phyloP scores from a whole-genome alignment of 257 asterid genomes.

The Echites panduratus region DNA sequence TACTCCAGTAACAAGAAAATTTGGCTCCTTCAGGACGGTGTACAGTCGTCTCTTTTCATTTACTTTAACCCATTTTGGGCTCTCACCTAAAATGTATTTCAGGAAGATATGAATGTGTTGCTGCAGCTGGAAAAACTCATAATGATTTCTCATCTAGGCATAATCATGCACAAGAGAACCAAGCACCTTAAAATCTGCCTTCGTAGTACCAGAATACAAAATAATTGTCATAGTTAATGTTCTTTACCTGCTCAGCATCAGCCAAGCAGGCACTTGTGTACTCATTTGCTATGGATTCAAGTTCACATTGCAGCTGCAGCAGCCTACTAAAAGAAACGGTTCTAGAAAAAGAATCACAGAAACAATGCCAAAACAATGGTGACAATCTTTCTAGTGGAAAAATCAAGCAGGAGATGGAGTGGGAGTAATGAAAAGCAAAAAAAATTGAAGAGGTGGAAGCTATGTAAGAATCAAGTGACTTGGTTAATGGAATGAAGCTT shows the following conservation, averaged over 20 bases:
- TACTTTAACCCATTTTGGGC: slow-evolving; percentile 56
- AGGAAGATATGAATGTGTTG: background rate
- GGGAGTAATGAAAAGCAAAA: background rate
- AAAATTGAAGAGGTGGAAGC: background rate
- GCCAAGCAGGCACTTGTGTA: background rate
- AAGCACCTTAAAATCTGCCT: background rate
- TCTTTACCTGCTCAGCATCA: no score
- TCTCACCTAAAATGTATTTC: slow-evolving; percentile 30
- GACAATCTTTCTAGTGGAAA: background rate
- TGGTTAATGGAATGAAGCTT: background rate
- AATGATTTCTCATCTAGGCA: background rate
- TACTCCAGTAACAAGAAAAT: slow-evolving; percentile 59
- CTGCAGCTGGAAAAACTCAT: background rate
- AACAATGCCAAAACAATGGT: background rate
- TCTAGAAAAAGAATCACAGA: background rate
- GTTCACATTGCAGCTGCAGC: background rate
- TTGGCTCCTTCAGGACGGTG: slow-evolving; percentile 55
- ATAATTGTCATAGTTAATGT: background rate
- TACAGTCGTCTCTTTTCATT: slow-evolving; percentile 67
- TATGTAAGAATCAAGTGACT: background rate
- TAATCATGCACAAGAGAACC: background rate
- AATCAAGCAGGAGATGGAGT: background rate
- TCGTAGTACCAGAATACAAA: background rate
- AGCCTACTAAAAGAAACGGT: background rate
- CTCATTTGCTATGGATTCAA: background rate